These are phyloP conservation scores for Croton setiger DNA, from an alignment of 441 rosid genomes.

Conservation along the genomic window DNA sequence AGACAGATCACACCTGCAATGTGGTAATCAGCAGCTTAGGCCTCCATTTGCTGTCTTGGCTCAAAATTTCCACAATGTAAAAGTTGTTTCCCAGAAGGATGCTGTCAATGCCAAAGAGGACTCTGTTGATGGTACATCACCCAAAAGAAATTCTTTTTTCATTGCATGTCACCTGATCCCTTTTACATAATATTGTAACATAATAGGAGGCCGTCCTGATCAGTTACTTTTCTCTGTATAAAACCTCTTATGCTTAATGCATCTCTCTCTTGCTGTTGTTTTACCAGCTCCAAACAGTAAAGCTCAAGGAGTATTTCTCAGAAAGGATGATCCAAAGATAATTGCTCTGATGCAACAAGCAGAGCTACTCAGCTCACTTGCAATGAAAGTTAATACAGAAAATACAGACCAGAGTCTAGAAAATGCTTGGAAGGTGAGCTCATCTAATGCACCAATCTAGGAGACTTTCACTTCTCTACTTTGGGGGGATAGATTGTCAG, in stretches of 20 bases:
- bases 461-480: neutral
- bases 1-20: constrained; percentile 53
- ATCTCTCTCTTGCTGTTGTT: constrained; percentile 21
- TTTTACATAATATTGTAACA: neutral
- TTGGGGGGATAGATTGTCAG: neutral
- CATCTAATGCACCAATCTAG: constrained; percentile 2
- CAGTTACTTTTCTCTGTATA: constrained; percentile 6
- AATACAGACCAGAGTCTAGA: constrained; percentile 87
- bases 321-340: constrained; percentile 86
- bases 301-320: constrained; percentile 59
- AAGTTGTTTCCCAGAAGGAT: constrained; percentile 31
- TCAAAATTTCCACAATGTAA: constrained; percentile 43
- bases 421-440: constrained; percentile 92
- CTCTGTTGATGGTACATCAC: constrained; percentile 48
- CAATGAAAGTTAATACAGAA: constrained; percentile 65
- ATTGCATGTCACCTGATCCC: neutral
- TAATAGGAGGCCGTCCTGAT: constrained; percentile 6
- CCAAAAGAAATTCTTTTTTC: neutral
- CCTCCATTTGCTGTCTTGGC: constrained; percentile 63
- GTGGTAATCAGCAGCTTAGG: constrained; percentile 53
- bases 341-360: constrained; percentile 86
- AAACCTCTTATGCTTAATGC: constrained; percentile 7
- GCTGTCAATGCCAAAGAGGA: constrained; percentile 36
- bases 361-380: constrained; percentile 82
- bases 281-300: constrained; percentile 48